Base-by-base conservation (phyloP, 306 rosid species). In the Quercus aquifolioides region DNA sequence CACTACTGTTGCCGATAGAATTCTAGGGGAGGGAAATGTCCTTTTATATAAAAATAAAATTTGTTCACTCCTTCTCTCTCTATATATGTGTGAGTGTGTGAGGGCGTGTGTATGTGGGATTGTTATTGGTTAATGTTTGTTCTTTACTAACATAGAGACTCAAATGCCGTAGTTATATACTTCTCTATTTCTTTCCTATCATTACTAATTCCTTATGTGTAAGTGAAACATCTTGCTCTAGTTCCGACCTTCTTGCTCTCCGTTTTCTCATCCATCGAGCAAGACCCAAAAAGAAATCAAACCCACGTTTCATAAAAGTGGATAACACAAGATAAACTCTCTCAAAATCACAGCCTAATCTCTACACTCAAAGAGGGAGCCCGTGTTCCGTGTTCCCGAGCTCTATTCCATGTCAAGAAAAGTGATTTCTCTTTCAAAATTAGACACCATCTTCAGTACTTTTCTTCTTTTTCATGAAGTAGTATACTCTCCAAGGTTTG, bases 71-170 rank as follows among this genome's bases (percentile, higher is more conserved):
- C 30, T 80, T 72, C 77, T 65, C 74, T 76, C 80, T 69, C 67
- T 55, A 11, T 30, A 26, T 56, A 64, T 65, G 69, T 71, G 69
- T 26, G 31, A 21, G 51, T 6, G 21, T 1, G 26, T 0, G 9
- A 2, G n/a, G 21, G 8, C 33, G 25, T 17, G 46, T 46, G n/a
- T 69, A 62, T 78, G 78, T 71, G 82, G 81, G 77, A 84, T 82
- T 81, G 86, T 60, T 88, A 87, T 84, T 80, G 75, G 93, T 89
- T 84, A 83, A 81, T 84, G 85, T 83, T 79, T 38, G 84, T 84
- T 86, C 82, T 85, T 59, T 49, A 11, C 54, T 49, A 49, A 65
- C 1, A 57, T n/a, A n/a, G 5, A 9, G 4, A 77, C 46, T 41
- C 12, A 41, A 41, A 41, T 41, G 46, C 46, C 46, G 9, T 41